Evolutionary conservation across 176 grass and related monocot species (phyloP), one percentile per base, ranked within the genome.

Genomic region (Bolboschoenus planiculmis): DNA sequence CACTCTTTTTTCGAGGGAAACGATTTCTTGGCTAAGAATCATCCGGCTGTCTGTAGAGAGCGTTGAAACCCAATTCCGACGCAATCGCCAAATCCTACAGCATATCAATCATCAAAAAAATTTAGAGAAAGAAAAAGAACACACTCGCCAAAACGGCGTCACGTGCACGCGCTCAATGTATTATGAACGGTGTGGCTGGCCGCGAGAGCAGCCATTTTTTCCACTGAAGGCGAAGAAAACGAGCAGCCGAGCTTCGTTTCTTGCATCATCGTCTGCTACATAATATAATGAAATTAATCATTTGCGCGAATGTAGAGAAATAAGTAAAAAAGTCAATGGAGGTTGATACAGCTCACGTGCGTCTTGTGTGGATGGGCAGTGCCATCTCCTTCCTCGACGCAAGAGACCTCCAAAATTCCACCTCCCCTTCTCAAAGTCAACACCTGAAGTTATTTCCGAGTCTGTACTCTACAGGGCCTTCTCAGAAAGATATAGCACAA

Each of bases 51-150:
- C 56, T 27, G 4, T 44, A 4, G 26, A 6, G 7, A 42, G 10
- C 36, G 66, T 71, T 71, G 66, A 71, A 71, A 71, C 20, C 37
- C 66, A 71, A 71, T 3, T 71, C 66, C 66, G 26, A 71, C 37
- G 44, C 66, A 71, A 71, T 71, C 37, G 66, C 66, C 35, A 44
- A 71, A 44, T 71, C 66, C 20, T 71, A 24, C 66, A 21, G 40
- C 1, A n/a, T n/a, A n/a, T n/a, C n/a, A 73, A 73, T 0, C 56
- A 61, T 26, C 68, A 27, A 46, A 26, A 44, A 13, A 27, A 14
- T 39, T 24, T 34, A 34, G 5, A 64, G 0, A 71, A 73, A 26
- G 7, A 73, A 43, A 43, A 0, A 44, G 14, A 48, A 75, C 71
- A 31, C 71, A 9, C 48, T 50, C 71, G 24, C 71, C 71, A 75